Base-by-base conservation (phyloP, 2,329 filamentous ascomycete species). In the Rhynchosporium agropyri region DNA sequence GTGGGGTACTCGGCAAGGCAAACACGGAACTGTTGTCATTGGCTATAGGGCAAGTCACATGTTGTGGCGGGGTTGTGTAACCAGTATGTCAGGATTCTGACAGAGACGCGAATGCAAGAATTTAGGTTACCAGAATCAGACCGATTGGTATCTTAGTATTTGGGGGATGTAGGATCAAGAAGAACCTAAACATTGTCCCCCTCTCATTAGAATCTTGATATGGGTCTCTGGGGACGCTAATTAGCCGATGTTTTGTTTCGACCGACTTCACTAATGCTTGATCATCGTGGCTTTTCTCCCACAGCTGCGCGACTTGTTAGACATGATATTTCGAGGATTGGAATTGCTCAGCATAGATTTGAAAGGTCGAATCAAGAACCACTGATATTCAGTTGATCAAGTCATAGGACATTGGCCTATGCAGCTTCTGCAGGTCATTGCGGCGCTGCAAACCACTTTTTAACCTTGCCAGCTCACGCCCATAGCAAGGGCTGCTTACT, bases 11-110 rank as follows among this genome's bases (percentile, higher is more conserved):
- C 33, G 33, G 33, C 33, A 10, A 36, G 33, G 33, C 33, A 36
- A 10, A 10, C 33, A 10, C 5, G 33, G 33, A 36, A 36, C 5
- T 10, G 33, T 20, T 46, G 43, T n/a, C 8, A 46, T 46, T 46
- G 43, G 43, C n/a, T 45, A 2, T 13, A 46, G 43, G 20, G n/a
- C 8, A 46, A 20, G 43, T 46, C 43, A 46, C 43, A 46, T 46
- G 43, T 26, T 26, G 43, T 46, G 43, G 43, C 43, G 43, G 43
- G 43, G 43, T 26, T 26, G n/a, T 46, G 43, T 46, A 46, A 46
- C 43, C 7, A 20, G 33, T 28, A 26, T 46, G n/a, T 46, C 20
- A 46, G 9, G 33, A 36, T 6, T n/a, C n/a, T 42, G 13, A 7
- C 9, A 45, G 42, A 45, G n/a, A n/a, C n/a, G 42, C 9, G 13